phyloP scores from a whole-genome alignment of 257 asterid species.

The Solanum clarkiae region DNA sequence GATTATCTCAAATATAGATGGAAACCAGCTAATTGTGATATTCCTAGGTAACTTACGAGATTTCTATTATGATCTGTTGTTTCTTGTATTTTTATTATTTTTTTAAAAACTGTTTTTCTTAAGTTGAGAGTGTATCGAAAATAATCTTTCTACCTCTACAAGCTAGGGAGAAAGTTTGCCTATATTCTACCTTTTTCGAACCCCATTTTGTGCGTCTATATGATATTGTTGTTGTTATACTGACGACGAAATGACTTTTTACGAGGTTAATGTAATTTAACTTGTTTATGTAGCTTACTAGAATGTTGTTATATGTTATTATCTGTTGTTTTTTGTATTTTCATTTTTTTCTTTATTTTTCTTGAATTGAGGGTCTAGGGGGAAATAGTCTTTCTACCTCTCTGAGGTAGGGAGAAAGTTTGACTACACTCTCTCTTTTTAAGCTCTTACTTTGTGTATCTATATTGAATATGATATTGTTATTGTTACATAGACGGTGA shows the following conservation, averaged over 20 bases:
- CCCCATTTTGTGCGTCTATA: neutral
- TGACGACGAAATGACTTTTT: neutral
- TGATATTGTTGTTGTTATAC: neutral
- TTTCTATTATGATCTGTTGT: neutral
- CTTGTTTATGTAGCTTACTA: neutral
- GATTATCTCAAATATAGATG: slow-evolving; percentile 81
- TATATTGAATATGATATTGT: neutral
- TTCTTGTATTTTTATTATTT: neutral
- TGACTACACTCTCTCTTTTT: neutral
- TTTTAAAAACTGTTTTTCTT: neutral
- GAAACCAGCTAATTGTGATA: slow-evolving; percentile 71
- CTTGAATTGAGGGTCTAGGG: neutral
- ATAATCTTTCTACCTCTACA: no score
- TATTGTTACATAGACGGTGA: neutral
- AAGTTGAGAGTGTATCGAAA: neutral
- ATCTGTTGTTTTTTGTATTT: neutral
- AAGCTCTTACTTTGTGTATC: no score
- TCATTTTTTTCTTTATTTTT: neutral
- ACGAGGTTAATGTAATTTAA: neutral
- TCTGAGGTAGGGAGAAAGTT: neutral
- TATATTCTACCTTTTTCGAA: no score
- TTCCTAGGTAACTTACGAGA: slow-evolving; percentile 36
- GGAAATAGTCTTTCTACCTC: neutral
- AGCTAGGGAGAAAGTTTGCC: neutral
- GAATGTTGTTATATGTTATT: neutral